These are phyloP conservation scores for Polychaeton citri DNA, from an alignment of 2,329 filamentous ascomycete genomes.

Conservation along the genomic window DNA sequence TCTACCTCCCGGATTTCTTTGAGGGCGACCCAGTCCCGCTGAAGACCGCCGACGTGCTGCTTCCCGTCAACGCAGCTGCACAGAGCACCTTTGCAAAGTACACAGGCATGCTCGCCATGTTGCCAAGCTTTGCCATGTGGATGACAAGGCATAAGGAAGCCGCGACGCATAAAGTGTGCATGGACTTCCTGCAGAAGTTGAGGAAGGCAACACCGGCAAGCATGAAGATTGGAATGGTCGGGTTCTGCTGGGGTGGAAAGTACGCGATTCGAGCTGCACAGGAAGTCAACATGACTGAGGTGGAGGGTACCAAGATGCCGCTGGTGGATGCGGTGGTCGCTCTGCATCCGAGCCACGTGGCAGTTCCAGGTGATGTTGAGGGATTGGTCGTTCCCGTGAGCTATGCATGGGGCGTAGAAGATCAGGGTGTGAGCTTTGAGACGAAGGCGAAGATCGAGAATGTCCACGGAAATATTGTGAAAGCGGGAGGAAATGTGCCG, in stretches of 20 bases:
- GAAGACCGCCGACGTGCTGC: constrained; percentile 22
- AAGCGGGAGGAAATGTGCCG: constrained; percentile 14
- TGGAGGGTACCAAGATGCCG: constrained; percentile 21
- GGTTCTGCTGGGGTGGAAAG: constrained; percentile 27
- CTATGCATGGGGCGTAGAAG: constrained; percentile 21
- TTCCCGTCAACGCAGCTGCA: constrained; percentile 23
- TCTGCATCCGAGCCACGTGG: constrained; percentile 25
- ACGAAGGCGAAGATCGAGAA: constrained; percentile 19
- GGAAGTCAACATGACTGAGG: constrained; percentile 22
- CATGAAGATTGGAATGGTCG: constrained; percentile 23
- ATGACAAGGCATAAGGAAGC: constrained; percentile 20
- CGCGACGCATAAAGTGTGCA: constrained; percentile 21
- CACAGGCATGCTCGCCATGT: constrained; percentile 24
- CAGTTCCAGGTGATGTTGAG: constrained; percentile 23
- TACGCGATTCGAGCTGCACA: constrained; percentile 21
- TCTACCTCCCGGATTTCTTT: constrained; percentile 22
- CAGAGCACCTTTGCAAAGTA: constrained; percentile 25
- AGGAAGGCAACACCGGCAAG: constrained; percentile 17
- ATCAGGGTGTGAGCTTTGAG: constrained; percentile 17
- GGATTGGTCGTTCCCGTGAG: constrained; percentile 18
- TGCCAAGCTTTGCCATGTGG: constrained; percentile 21
- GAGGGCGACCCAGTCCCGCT: constrained; percentile 19
- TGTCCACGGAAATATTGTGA: constrained; percentile 12
- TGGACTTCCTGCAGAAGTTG: constrained; percentile 20
- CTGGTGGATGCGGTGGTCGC: constrained; percentile 26